phyloP scores from a whole-genome alignment of 2,329 filamentous ascomycete genomes.

The Gaeumannomyces sp. region DNA sequence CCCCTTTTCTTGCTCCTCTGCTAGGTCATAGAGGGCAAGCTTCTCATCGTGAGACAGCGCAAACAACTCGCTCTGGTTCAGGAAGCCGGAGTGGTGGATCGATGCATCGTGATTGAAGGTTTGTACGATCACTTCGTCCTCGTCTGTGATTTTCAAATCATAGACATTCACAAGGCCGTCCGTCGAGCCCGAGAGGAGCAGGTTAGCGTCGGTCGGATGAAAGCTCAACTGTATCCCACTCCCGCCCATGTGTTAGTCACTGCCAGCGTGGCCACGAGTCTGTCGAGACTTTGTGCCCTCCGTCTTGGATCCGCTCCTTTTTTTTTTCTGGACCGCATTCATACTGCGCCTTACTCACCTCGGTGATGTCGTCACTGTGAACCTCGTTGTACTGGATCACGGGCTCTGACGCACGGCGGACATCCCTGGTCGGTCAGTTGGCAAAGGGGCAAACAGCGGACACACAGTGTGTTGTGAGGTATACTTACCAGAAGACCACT shows the following conservation, averaged over 20 bases:
- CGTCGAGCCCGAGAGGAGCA: constrained; percentile 70
- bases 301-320: neutral
- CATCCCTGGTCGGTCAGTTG: constrained; percentile 41
- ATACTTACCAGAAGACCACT: constrained; percentile 52
- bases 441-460: constrained; percentile 1
- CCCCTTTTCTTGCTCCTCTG: constrained; percentile 56
- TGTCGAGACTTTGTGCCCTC: neutral
- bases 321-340: neutral
- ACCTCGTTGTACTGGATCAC: constrained; percentile 55
- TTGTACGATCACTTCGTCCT: constrained; percentile 72
- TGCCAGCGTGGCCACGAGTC: neutral
- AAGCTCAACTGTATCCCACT: constrained; percentile 42
- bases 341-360: constrained; percentile 28
- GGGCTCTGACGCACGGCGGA: constrained; percentile 41
- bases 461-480: neutral
- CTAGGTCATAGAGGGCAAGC: constrained; percentile 65
- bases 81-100: constrained; percentile 68
- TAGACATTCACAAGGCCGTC: constrained; percentile 75
- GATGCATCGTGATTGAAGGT: constrained; percentile 73
- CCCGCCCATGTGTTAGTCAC: constrained; percentile 12
- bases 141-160: constrained; percentile 62
- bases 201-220: constrained; percentile 51
- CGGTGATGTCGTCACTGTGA: constrained; percentile 63
- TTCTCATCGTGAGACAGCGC: constrained; percentile 74
- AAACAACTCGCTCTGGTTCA: constrained; percentile 59